Evolutionary conservation across 176 grass and related monocot species (phyloP).

Genomic region (Pontederia paniculata): DNA sequence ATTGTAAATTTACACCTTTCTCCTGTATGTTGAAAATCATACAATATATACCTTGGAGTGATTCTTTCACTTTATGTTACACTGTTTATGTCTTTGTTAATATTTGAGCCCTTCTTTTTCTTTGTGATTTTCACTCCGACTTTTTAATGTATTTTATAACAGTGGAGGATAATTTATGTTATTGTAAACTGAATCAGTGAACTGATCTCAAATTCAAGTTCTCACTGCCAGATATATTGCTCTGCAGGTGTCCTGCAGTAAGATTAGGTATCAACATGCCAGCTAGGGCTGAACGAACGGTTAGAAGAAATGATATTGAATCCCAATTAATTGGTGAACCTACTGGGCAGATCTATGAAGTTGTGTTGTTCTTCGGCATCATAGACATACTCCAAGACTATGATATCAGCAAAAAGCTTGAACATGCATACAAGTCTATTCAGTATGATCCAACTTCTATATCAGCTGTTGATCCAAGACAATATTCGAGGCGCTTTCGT

Average conservation of each 20-base stretch:
- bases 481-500: constrained; percentile 31
- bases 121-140: no score
- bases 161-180: not conserved
- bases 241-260: constrained; percentile 13
- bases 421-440: constrained; percentile 44
- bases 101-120: no score
- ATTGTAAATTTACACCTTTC: no score
- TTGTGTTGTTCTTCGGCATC: constrained; percentile 33
- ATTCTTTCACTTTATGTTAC: no score
- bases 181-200: not conserved
- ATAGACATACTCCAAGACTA: constrained; percentile 34
- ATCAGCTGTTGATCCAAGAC: constrained; percentile 37
- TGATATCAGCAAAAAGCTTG: constrained; percentile 28
- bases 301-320: constrained; percentile 9
- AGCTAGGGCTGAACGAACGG: constrained; percentile 27
- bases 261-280: constrained; percentile 29
- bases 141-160: not conserved
- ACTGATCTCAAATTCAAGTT: no score
- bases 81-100: no score
- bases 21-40: no score
- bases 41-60: no score
- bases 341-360: constrained; percentile 31
- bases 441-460: constrained; percentile 37
- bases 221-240: not conserved
- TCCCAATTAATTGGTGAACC: constrained; percentile 25